Percentiles rank a stretch among this genome's conserved stretches.
Evolutionary conservation across 2,329 filamentous ascomycete genomes (phyloP).

Genomic region (Xylariaceae sp.): DNA sequence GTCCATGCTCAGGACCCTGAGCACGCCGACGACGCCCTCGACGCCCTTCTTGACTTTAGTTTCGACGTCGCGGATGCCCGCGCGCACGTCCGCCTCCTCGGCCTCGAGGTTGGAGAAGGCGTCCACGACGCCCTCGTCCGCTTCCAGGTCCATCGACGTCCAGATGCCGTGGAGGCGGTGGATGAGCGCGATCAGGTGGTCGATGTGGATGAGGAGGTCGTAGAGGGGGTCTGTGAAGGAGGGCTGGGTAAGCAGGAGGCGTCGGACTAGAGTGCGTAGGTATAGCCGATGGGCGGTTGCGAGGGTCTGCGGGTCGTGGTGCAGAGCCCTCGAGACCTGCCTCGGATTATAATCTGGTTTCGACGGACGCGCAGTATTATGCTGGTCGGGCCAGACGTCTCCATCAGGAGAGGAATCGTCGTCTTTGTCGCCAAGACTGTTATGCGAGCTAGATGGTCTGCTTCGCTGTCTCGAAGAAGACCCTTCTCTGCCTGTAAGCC

Average conservation of each 20-base stretch:
- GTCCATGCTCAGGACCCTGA: slow-evolving; percentile 51
- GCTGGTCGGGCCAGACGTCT: slow-evolving; percentile 14
- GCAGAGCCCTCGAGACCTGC: slow-evolving; percentile 22
- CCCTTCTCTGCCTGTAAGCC: slow-evolving; percentile 59
- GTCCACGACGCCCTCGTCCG: slow-evolving; percentile 80
- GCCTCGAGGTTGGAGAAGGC: slow-evolving; percentile 70
- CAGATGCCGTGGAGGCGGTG: slow-evolving; percentile 77
- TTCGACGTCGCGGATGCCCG: slow-evolving; percentile 66
- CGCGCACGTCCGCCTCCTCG: slow-evolving; percentile 71
- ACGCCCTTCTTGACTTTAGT: slow-evolving; percentile 68
- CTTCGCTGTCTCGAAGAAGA: slow-evolving; percentile 17
- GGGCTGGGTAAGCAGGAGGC: slow-evolving; percentile 66
- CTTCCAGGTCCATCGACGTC: slow-evolving; percentile 76
- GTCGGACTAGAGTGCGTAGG: slow-evolving; percentile 67
- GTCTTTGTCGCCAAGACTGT: not conserved
- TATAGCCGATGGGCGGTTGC: slow-evolving; percentile 79
- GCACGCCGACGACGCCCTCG: slow-evolving; percentile 63
- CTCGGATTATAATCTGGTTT: slow-evolving; percentile 18
- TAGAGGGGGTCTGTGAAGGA: slow-evolving; percentile 68
- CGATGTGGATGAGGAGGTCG: slow-evolving; percentile 71
- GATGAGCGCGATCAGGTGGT: slow-evolving; percentile 78
- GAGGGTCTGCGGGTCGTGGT: slow-evolving; percentile 83
- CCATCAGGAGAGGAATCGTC: not conserved
- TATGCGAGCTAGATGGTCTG: slow-evolving; percentile 16
- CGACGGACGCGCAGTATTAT: slow-evolving; percentile 9